phyloP scores from a whole-genome alignment of 2,329 filamentous ascomycete genomes.

The Fusarium ramigenum region DNA sequence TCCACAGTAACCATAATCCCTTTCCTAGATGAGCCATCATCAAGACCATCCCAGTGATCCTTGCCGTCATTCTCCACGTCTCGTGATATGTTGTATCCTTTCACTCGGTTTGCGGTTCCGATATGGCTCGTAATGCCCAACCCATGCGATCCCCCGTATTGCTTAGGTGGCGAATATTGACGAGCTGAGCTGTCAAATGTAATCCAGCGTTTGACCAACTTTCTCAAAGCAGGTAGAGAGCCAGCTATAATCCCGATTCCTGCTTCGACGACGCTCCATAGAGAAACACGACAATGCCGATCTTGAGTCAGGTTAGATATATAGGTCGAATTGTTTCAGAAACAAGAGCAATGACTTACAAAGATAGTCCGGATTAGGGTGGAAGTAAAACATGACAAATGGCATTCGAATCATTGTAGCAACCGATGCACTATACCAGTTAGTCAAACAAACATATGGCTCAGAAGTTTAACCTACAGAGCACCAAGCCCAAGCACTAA shows the following conservation, averaged over 20 bases:
- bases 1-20: conserved; percentile 24
- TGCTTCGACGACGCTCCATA: conserved; percentile 4
- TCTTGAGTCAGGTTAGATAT: neutral
- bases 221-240: neutral
- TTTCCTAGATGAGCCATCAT: conserved; percentile 14
- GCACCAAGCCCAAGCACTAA: conserved; percentile 21
- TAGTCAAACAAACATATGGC: neutral
- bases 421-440: neutral
- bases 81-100: neutral
- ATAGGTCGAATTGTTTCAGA: rapidly evolving
- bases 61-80: neutral
- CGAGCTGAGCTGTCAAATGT: conserved; percentile 3
- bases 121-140: neutral
- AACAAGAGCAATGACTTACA: neutral
- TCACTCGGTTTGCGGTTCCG: neutral
- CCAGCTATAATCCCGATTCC: conserved; percentile 9
- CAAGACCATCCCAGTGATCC: conserved; percentile 7
- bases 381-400: neutral
- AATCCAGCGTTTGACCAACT: conserved; percentile 4
- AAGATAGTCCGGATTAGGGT: neutral
- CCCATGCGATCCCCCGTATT: neutral
- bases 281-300: neutral
- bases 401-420: conserved; percentile 11
- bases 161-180: neutral
- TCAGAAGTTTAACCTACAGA: neutral